Evolutionary conservation across 2,329 filamentous ascomycete genomes (phyloP), one percentile per base, ranked within the genome.

Genomic region (Cytospora piceicola): DNA sequence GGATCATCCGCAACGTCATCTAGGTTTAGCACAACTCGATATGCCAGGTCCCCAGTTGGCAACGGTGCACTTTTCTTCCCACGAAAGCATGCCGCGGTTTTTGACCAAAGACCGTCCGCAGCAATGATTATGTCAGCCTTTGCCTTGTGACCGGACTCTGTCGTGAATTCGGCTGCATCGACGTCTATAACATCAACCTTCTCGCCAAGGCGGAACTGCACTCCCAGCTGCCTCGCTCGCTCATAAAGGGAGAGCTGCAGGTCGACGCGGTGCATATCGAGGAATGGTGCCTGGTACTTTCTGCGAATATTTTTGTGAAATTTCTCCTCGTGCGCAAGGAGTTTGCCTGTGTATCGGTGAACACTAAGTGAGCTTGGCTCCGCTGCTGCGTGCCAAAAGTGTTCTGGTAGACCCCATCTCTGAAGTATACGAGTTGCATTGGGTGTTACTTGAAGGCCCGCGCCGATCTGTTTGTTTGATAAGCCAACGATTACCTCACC

Each of bases 31-130:
- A 88, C 82, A 39, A 90, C 83, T 1, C 88, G 80, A 70, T 89
- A 91, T 1, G 88, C 88, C 17, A 90, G 73, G 72, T 91, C 88
- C 0, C 88, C 88, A 0, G 87, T 90, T 0, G 85, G 82, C 9
- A 82, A 73, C 0, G 88, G 85, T 6, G 77, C 75, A 42, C 84
- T 82, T 4, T 78, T 75, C 0, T 72, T 75, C 0, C 79, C 80
- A 0, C 85, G 73, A 20, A 85, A 81, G 3, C 76, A 75, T 59
- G 82, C 79, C 0, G 87, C 80, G 54, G 82, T 86, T 15, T 78
- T 77, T 2, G 86, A 89, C 85, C 87, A 89, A 0, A 90, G 75
- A 0, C 88, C 88, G 68, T 91, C 89, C 0, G 87, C 86, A 0
- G 82, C 88, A 1, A 91, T 79, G 6, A 91, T 77, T 8, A 90